Conservation (phyloP, 306 rosid genomes). For the Quercus wislizeni region DNA sequence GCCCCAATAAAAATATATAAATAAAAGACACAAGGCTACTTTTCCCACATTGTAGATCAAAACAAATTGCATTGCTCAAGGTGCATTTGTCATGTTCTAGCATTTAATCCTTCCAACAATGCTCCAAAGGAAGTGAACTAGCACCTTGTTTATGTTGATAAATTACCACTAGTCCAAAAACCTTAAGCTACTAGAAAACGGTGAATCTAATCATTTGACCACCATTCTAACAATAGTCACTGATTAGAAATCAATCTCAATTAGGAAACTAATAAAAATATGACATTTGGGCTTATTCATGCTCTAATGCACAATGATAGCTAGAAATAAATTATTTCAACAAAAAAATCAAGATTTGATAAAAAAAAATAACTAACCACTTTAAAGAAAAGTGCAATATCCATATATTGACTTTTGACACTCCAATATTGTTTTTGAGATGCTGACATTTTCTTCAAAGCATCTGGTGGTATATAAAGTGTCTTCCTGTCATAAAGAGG, state of each 20-base stretch:
- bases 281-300: not conserved
- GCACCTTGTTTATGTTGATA: not conserved
- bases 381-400: slow-evolving; percentile 81
- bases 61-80: not conserved
- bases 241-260: not conserved
- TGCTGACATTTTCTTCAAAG: slow-evolving; percentile 77
- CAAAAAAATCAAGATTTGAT: not conserved
- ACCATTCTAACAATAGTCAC: not conserved
- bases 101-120: not conserved
- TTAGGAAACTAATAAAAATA: not conserved
- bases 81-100: not conserved
- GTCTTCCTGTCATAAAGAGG: slow-evolving; percentile 70
- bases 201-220: too few relatives aligned
- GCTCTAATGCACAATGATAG: not conserved
- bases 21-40: not conserved
- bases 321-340: not conserved
- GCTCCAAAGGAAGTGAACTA: not conserved
- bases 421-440: slow-evolving; percentile 95
- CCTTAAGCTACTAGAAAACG: too few relatives aligned
- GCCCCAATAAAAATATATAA: not conserved
- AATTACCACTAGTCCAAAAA: too few relatives aligned
- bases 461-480: slow-evolving; percentile 76
- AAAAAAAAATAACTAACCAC: slow-evolving; percentile 64
- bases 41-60: not conserved
- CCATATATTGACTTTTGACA: slow-evolving; percentile 91